phyloP scores from a whole-genome alignment of 2,329 filamentous ascomycete genomes.

The Dactylella cylindrospora region DNA sequence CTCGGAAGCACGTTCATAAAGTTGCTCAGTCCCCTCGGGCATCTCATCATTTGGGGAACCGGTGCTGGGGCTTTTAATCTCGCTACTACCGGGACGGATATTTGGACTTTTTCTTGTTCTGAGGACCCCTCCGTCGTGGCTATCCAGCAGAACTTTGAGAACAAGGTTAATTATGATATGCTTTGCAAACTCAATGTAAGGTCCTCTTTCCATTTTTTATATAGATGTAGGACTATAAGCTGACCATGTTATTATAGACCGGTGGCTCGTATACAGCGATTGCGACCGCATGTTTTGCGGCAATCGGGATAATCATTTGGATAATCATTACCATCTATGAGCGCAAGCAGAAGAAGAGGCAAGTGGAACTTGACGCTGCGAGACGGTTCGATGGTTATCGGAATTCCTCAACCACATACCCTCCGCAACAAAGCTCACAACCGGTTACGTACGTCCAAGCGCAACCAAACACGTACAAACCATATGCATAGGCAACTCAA shows the following conservation, averaged over 20 bases:
- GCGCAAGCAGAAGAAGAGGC: slow-evolving; percentile 19
- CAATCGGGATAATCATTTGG: slow-evolving; percentile 31
- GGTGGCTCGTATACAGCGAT: slow-evolving; percentile 24
- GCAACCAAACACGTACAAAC: no score
- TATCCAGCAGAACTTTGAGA: slow-evolving; percentile 27
- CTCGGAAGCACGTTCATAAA: slow-evolving; percentile 17
- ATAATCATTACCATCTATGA: slow-evolving; percentile 13
- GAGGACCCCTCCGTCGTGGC: slow-evolving; percentile 21
- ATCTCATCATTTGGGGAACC: slow-evolving; percentile 32
- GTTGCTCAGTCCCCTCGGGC: slow-evolving; percentile 32
- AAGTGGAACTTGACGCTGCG: slow-evolving; percentile 20
- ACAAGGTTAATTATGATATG: slow-evolving; percentile 25
- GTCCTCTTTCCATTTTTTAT: background rate
- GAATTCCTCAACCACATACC: slow-evolving; percentile 12
- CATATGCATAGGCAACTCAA: no score
- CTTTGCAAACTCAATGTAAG: slow-evolving; percentile 37
- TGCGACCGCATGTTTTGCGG: slow-evolving; percentile 25
- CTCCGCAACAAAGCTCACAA: no score
- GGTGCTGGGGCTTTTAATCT: slow-evolving; percentile 19
- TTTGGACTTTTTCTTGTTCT: slow-evolving; percentile 39
- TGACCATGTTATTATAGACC: slow-evolving; percentile 8
- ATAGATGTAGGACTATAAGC: background rate
- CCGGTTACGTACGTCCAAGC: no score
- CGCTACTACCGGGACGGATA: slow-evolving; percentile 22
- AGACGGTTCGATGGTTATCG: slow-evolving; percentile 13